Evolutionary conservation across 441 rosid species (phyloP).

Genomic region (Pelargonium cotyledonis): DNA sequence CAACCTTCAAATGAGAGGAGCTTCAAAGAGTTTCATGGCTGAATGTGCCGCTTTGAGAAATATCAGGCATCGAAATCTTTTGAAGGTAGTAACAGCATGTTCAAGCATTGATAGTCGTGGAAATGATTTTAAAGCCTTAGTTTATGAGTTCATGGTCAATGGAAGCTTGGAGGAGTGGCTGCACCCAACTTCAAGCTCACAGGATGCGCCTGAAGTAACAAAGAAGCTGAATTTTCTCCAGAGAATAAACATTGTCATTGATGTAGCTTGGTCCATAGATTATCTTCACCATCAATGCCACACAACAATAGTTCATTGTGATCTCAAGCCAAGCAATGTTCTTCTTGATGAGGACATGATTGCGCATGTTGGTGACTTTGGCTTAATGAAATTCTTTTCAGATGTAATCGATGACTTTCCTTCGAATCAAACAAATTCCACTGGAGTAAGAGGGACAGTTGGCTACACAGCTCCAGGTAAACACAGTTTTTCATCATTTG

Average conservation of each 20-base stretch:
- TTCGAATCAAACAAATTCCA: background rate
- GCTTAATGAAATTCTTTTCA: background rate
- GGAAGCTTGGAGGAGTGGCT: slow-evolving; percentile 14
- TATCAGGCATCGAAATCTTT: slow-evolving; percentile 8
- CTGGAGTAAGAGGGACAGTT: background rate
- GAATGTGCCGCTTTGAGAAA: slow-evolving; percentile 12
- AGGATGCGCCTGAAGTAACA: rapidly evolving
- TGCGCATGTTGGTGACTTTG: slow-evolving; percentile 13
- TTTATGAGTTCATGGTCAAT: slow-evolving; percentile 17
- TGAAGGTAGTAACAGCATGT: slow-evolving; percentile 16
- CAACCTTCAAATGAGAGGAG: slow-evolving; percentile 12
- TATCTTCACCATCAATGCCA: slow-evolving; percentile 15
- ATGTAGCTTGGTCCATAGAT: background rate
- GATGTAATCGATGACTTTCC: background rate
- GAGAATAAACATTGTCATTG: slow-evolving; percentile 8
- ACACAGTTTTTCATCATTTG: background rate
- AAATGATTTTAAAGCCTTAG: slow-evolving; percentile 14
- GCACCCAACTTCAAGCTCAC: background rate
- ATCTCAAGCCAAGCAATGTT: slow-evolving; percentile 16
- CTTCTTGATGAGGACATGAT: slow-evolving; percentile 11
- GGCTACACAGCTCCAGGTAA: slow-evolving; percentile 4
- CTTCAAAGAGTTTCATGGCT: slow-evolving; percentile 12
- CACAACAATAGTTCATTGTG: background rate
- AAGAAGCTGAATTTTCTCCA: background rate
- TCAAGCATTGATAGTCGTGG: slow-evolving; percentile 10